Conservation (phyloP, 2,329 filamentous ascomycete genomes). For the Nothophoma quercina region DNA sequence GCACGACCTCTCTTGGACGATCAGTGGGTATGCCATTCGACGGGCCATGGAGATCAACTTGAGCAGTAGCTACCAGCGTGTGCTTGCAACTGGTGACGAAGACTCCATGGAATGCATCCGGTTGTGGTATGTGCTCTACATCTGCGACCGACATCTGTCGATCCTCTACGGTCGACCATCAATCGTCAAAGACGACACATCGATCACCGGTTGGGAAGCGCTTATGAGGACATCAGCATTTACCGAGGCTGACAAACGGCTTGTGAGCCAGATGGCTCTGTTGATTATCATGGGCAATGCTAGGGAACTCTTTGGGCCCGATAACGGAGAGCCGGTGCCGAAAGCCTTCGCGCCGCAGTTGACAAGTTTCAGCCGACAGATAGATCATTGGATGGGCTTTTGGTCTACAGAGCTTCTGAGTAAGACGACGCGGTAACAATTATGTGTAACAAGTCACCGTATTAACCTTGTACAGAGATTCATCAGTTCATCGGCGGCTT, state of each 20-base stretch:
- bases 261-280: conserved; percentile 66
- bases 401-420: conserved; percentile 56
- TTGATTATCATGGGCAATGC: conserved; percentile 66
- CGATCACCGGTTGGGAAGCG: conserved; percentile 65
- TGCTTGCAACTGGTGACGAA: conserved; percentile 49
- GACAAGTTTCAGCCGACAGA: conserved; percentile 47
- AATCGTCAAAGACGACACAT: conserved; percentile 65
- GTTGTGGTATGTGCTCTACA: conserved; percentile 66
- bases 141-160: conserved; percentile 71
- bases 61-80: conserved; percentile 53
- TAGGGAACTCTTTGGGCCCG: conserved; percentile 63
- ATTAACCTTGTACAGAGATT: conserved; percentile 45
- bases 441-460: background rate
- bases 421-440: conserved; percentile 37
- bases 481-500: conserved; percentile 59
- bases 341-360: conserved; percentile 62
- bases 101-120: conserved; percentile 63
- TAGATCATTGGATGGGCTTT: conserved; percentile 62
- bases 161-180: conserved; percentile 67
- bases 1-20: conserved; percentile 68
- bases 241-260: conserved; percentile 63
- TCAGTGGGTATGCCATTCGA: conserved; percentile 63
- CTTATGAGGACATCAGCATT: conserved; percentile 62
- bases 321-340: conserved; percentile 61
- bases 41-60: conserved; percentile 59